A percentile compares a stretch with the other conserved stretches of the same genome.
phyloP scores from a whole-genome alignment of 2,329 filamentous ascomycete genomes.

The Talaromyces verruculosus region DNA sequence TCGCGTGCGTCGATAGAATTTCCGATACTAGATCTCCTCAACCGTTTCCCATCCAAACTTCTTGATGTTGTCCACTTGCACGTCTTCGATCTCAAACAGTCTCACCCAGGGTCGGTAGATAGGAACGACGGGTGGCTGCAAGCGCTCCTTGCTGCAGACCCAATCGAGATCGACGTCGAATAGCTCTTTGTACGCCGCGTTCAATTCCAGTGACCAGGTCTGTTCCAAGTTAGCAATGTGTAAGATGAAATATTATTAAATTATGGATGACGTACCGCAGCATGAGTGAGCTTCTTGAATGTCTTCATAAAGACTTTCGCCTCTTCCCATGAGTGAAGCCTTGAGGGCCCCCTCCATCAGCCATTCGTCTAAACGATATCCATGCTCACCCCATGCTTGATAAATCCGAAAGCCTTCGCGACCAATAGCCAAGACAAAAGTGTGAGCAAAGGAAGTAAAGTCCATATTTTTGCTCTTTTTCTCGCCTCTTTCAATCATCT shows the following conservation, averaged over 20 bases:
- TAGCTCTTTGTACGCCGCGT: neutral
- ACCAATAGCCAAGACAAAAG: constrained; percentile 1
- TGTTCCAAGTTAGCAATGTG: neutral
- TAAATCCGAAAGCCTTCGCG: neutral
- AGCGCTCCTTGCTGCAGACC: neutral
- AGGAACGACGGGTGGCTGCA: neutral
- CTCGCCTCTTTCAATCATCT: neutral
- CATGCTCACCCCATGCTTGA: neutral
- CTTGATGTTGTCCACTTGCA: constrained; percentile 3
- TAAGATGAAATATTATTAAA: neutral
- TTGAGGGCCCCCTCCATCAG: neutral
- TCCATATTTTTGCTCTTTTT: neutral
- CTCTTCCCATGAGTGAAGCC: neutral
- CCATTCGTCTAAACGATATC: neutral
- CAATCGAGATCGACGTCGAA: neutral
- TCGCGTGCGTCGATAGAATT: neutral
- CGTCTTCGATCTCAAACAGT: neutral
- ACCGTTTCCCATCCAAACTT: neutral
- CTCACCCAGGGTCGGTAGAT: neutral
- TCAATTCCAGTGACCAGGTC: neutral
- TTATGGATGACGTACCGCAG: neutral
- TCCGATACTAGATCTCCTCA: neutral
- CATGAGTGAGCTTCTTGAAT: neutral
- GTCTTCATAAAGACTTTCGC: neutral
- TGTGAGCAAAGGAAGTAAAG: constrained; percentile 4